Percentiles rank a stretch among this genome's conserved stretches.
Evolutionary conservation across 768 basidiomycete species (phyloP).

Genomic region (Amanita jacksonii): DNA sequence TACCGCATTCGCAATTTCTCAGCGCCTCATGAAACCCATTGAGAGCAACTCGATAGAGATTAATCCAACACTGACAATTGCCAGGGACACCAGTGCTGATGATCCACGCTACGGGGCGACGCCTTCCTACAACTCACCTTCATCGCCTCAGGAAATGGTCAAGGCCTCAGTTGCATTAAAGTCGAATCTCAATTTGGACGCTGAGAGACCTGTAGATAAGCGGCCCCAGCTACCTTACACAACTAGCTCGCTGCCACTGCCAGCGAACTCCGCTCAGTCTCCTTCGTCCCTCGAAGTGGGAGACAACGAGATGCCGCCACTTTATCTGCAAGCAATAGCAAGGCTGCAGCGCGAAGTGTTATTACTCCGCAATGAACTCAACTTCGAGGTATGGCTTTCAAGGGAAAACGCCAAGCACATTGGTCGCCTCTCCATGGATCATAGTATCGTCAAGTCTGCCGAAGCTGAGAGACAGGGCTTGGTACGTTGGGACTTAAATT

Average conservation of each 20-base stretch:
- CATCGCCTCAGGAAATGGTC: conserved; percentile 74
- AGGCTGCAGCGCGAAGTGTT: conserved; percentile 68
- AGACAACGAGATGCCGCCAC: conserved; percentile 27
- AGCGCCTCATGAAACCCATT: conserved; percentile 17
- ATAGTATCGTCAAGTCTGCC: conserved; percentile 60
- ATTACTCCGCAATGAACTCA: conserved; percentile 69
- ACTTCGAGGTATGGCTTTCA: conserved; percentile 79
- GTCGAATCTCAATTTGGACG: conserved; percentile 56
- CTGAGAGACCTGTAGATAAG: conserved; percentile 38
- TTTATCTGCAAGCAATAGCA: conserved; percentile 57
- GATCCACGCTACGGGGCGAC: conserved; percentile 19
- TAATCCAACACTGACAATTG: background rate
- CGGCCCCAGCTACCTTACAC: conserved; percentile 45
- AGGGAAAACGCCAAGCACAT: conserved; percentile 77
- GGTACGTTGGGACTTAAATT: conserved; percentile 32
- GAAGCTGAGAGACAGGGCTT: conserved; percentile 77
- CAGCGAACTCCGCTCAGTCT: background rate
- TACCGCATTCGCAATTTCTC: conserved; percentile 38
- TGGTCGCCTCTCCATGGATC: conserved; percentile 68
- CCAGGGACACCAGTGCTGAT: background rate
- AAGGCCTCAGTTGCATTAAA: conserved; percentile 63
- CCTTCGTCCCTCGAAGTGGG: conserved; percentile 9
- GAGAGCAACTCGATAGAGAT: background rate
- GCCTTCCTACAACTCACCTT: conserved; percentile 26
- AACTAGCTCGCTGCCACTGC: conserved; percentile 17